A percentile compares a stretch with the other conserved stretches of the same genome.
Conservation (phyloP, 768 basidiomycete genomes). For the Tylopilus cervinicoccineus region DNA sequence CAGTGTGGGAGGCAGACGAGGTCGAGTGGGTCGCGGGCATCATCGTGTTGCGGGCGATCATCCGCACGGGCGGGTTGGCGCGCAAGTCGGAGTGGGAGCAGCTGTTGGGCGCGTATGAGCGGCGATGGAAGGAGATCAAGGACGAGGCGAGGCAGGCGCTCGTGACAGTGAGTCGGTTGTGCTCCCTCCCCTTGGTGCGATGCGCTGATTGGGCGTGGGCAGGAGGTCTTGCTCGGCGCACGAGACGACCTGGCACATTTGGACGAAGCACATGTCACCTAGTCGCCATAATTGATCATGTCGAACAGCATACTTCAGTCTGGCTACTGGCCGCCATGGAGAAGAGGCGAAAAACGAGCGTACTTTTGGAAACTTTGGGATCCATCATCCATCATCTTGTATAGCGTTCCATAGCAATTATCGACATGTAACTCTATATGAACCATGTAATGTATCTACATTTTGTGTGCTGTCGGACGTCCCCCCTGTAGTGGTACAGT, state of each 20-base stretch:
- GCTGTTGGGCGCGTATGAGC: constrained; percentile 52
- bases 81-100: constrained; percentile 53
- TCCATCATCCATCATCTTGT: too few relatives aligned
- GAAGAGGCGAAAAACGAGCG: too few relatives aligned
- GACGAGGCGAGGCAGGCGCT: constrained; percentile 61
- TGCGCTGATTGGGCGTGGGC: constrained; percentile 1
- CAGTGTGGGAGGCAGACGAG: constrained; percentile 63
- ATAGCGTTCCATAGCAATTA: neutral
- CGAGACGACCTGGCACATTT: constrained; percentile 51
- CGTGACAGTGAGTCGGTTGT: constrained; percentile 45
- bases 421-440: too few relatives aligned
- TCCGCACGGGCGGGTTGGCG: constrained; percentile 48
- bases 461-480: too few relatives aligned
- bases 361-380: too few relatives aligned
- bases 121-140: constrained; percentile 69
- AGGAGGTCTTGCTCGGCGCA: constrained; percentile 51
- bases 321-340: neutral
- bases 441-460: neutral
- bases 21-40: constrained; percentile 69
- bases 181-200: neutral
- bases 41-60: constrained; percentile 53
- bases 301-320: neutral
- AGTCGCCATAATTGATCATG: too few relatives aligned
- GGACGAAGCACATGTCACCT: constrained; percentile 28
- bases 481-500: too few relatives aligned